Evolutionary conservation across 2,329 filamentous ascomycete genomes (phyloP).

Genomic region (Talaromyces sp.): DNA sequence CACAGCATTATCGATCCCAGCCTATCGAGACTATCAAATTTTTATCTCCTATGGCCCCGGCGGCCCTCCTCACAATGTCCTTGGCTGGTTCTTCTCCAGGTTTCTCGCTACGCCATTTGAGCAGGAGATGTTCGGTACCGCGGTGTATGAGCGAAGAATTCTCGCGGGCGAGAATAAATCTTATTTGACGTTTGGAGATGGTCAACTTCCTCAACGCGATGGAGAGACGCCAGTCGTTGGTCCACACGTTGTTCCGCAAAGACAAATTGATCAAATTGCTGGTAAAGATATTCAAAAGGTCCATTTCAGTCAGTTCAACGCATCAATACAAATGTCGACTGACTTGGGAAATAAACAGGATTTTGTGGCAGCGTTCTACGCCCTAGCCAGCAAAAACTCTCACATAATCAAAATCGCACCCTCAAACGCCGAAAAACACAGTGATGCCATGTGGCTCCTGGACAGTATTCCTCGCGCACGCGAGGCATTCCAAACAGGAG

Average conservation of each 20-base stretch:
- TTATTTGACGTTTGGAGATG: slow-evolving; percentile 20
- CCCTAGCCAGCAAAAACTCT: slow-evolving; percentile 28
- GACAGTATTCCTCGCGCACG: slow-evolving; percentile 25
- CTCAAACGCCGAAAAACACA: slow-evolving; percentile 29
- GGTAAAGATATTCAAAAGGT: slow-evolving; percentile 29
- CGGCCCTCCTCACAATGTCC: slow-evolving; percentile 36
- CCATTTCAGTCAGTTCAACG: not conserved
- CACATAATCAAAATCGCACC: slow-evolving; percentile 30
- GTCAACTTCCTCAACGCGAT: slow-evolving; percentile 22
- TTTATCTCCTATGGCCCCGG: slow-evolving; percentile 40
- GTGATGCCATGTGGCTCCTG: slow-evolving; percentile 30
- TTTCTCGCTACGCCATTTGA: slow-evolving; percentile 28
- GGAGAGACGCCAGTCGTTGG: slow-evolving; percentile 28
- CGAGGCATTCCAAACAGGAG: slow-evolving; percentile 43
- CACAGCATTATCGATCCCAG: not conserved
- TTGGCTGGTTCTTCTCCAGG: slow-evolving; percentile 36
- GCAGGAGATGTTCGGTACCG: slow-evolving; percentile 32
- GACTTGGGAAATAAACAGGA: slow-evolving; percentile 23
- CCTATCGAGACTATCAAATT: slow-evolving; percentile 36
- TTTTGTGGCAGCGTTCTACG: slow-evolving; percentile 26
- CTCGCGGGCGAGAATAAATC: slow-evolving; percentile 24
- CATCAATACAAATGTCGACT: not conserved
- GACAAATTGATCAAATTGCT: slow-evolving; percentile 31
- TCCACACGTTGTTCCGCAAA: slow-evolving; percentile 32
- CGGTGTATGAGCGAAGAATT: slow-evolving; percentile 25